Percentiles rank a stretch among this genome's conserved stretches.
Evolutionary conservation across 306 rosid species (phyloP).

Genomic region (Comarum palustre): DNA sequence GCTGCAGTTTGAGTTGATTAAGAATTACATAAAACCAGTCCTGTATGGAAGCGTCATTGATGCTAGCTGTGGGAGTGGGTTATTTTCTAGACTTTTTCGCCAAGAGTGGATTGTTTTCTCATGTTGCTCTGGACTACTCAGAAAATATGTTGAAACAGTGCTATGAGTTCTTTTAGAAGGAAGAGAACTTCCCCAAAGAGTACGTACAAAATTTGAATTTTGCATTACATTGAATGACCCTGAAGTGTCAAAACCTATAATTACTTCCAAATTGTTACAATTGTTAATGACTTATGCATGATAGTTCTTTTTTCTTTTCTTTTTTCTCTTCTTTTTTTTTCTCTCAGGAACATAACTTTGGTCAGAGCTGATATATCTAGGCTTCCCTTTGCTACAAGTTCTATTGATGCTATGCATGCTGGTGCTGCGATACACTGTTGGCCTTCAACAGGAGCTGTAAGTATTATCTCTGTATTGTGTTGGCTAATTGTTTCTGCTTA

Average conservation of each 20-base stretch:
- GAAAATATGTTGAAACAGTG: constrained; percentile 88
- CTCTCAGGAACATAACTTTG: constrained; percentile 56
- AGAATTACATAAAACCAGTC: constrained; percentile 65
- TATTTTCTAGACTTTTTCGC: constrained; percentile 83
- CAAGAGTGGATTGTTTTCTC: constrained; percentile 79
- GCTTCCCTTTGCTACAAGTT: constrained; percentile 84
- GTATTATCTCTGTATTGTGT: constrained; percentile 31
- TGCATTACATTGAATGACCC: constrained; percentile 12
- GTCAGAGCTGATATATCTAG: constrained; percentile 90
- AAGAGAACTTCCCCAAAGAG: constrained; percentile 75
- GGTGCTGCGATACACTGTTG: constrained; percentile 97
- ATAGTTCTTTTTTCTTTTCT: not conserved
- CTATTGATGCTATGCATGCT: constrained; percentile 88
- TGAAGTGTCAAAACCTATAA: not conserved
- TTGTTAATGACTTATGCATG: constrained; percentile 19
- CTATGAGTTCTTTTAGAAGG: constrained; percentile 75
- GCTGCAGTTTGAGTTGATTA: constrained; percentile 76
- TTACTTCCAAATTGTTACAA: constrained; percentile 1
- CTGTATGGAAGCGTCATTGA: constrained; percentile 81
- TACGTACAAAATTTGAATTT: constrained; percentile 47
- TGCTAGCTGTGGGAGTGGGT: constrained; percentile 92
- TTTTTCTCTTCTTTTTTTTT: too few species aligned
- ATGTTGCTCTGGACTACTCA: constrained; percentile 83
- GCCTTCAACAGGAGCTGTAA: constrained; percentile 87
- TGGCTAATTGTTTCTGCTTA: constrained; percentile 22